These are phyloP conservation scores for Pyronema omphalodes DNA, from an alignment of 495 filamentous ascomycete genomes.

Conservation along the genomic window DNA sequence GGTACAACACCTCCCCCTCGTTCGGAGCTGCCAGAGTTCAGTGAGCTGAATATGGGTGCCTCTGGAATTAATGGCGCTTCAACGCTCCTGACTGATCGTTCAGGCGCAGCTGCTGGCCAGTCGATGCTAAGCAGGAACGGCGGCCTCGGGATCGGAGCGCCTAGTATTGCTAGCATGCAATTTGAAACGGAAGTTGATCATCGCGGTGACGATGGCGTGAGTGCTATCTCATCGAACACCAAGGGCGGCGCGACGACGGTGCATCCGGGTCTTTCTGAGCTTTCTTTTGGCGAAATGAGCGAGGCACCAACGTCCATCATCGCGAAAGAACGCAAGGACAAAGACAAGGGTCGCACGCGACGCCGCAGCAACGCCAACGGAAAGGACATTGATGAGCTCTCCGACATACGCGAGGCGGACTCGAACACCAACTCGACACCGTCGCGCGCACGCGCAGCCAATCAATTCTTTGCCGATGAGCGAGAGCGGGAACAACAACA, in stretches of 20 bases:
- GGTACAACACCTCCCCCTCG: slow-evolving; percentile 19
- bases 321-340: slow-evolving; percentile 3
- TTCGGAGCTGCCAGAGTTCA: slow-evolving; percentile 20
- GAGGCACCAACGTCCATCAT: neutral
- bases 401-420: slow-evolving; percentile 18
- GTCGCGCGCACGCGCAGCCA: slow-evolving; percentile 10
- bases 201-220: slow-evolving; percentile 14
- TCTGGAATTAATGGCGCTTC: neutral
- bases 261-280: neutral
- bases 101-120: neutral
- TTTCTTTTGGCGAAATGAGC: slow-evolving; percentile 1
- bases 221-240: slow-evolving; percentile 13
- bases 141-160: slow-evolving; percentile 8
- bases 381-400: slow-evolving; percentile 17
- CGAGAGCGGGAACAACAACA: slow-evolving; percentile 20
- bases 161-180: slow-evolving; percentile 7
- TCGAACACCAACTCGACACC: slow-evolving; percentile 6
- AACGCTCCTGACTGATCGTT: neutral
- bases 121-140: slow-evolving; percentile 5
- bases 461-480: slow-evolving; percentile 20
- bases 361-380: slow-evolving; percentile 18
- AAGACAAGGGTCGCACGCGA: neutral
- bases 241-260: neutral
- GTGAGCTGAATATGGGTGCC: slow-evolving; percentile 15
- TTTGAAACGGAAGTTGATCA: slow-evolving; percentile 1